Evolutionary conservation across 805 yeast species (phyloP).

Genomic region (Yarrowia sp.): DNA sequence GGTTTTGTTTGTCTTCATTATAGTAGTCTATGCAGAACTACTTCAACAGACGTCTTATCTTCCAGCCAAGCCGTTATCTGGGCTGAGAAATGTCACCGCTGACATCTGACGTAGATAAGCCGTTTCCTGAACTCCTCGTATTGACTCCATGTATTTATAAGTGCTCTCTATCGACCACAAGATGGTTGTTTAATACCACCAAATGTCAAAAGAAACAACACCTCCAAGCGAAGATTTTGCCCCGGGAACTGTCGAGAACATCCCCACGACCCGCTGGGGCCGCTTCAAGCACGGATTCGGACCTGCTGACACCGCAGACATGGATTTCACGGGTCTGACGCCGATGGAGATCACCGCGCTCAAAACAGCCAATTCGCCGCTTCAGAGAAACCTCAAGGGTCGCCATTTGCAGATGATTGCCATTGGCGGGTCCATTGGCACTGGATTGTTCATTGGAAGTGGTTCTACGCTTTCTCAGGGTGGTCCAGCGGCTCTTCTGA

Average conservation of each 20-base stretch:
- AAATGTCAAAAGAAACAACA: too few relatives aligned
- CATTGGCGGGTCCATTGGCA: slow-evolving; percentile 57
- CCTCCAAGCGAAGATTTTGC: too few relatives aligned
- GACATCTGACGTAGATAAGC: too few relatives aligned
- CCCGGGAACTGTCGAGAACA: background rate
- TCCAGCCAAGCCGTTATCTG: too few relatives aligned
- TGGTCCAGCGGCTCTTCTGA: background rate
- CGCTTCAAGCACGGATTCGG: slow-evolving; percentile 2
- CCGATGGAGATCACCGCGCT: slow-evolving; percentile 41
- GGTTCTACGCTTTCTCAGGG: background rate
- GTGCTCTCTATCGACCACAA: too few relatives aligned
- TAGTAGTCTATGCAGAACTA: too few relatives aligned
- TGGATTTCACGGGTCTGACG: slow-evolving; percentile 33
- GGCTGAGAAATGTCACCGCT: too few relatives aligned
- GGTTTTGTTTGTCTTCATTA: too few relatives aligned
- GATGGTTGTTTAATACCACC: too few relatives aligned
- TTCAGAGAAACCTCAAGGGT: slow-evolving; percentile 44
- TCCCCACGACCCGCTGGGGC: background rate
- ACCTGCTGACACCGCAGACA: background rate
- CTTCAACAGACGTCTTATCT: too few relatives aligned
- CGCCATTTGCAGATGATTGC: slow-evolving; percentile 34
- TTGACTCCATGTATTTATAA: too few relatives aligned
- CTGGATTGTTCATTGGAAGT: slow-evolving; percentile 53
- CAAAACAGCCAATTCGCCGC: slow-evolving; percentile 54
- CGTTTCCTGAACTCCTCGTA: too few relatives aligned